Conservation (phyloP, 768 basidiomycete genomes). For the Pilatotrama ljubarskyi region DNA sequence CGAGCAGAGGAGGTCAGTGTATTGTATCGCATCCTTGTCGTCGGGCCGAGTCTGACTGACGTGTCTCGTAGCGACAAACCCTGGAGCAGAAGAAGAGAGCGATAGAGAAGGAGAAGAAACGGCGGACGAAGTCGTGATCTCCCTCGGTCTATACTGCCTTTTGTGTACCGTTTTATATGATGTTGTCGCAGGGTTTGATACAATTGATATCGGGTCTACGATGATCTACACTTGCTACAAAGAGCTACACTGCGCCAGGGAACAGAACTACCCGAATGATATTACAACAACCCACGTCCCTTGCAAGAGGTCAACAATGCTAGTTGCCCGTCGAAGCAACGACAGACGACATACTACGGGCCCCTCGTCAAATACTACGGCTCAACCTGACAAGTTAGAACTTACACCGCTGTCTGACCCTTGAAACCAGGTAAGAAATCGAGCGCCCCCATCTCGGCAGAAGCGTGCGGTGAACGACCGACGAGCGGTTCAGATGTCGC, state of each 20-base stretch:
- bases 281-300: too few relatives aligned
- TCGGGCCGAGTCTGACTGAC: not conserved
- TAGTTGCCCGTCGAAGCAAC: not conserved
- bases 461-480: not conserved
- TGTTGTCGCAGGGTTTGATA: not conserved
- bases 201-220: not conserved
- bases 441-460: not conserved
- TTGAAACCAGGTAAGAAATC: not conserved
- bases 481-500: constrained; percentile 19
- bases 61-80: constrained; percentile 25
- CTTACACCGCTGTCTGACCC: not conserved
- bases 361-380: not conserved
- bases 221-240: not conserved
- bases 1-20: constrained; percentile 73
- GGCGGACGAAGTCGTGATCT: constrained; percentile 17
- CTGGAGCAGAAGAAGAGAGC: constrained; percentile 29
- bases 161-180: not conserved
- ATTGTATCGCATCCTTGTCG: not conserved
- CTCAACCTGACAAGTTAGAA: too few relatives aligned
- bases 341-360: not conserved
- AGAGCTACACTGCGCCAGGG: not conserved
- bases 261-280: not conserved
- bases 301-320: too few relatives aligned
- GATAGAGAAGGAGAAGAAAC: constrained; percentile 32
- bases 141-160: not conserved